Percentiles rank a stretch among this genome's conserved stretches.
These are phyloP conservation scores for Comarum palustre DNA, from an alignment of 306 rosid genomes.

Conservation along the genomic window DNA sequence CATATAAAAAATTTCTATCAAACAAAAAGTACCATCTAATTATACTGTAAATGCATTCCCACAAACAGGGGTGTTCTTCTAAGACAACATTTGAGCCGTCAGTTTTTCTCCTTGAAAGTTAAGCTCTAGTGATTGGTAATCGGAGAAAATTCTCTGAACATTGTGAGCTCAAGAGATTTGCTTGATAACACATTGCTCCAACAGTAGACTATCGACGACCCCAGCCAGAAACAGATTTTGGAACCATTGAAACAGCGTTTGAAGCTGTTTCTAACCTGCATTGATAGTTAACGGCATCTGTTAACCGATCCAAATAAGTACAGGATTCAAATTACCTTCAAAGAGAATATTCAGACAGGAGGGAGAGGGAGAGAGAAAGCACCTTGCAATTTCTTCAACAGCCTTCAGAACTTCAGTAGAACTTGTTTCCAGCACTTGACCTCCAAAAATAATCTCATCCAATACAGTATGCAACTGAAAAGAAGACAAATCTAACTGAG, in stretches of 20 bases:
- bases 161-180: neutral
- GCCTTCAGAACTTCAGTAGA: conserved; percentile 83
- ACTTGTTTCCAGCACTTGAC: conserved; percentile 88
- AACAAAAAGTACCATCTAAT: neutral
- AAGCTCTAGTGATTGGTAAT: neutral
- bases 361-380: conserved; percentile 22
- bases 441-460: conserved; percentile 87
- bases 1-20: neutral
- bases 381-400: conserved; percentile 84
- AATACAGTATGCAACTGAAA: conserved; percentile 72
- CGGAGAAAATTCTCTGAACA: neutral
- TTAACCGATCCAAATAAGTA: neutral
- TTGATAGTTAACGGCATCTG: neutral
- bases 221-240: conserved; percentile 85
- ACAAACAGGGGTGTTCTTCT: neutral
- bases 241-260: conserved; percentile 66
- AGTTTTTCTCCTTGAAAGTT: neutral
- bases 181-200: neutral
- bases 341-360: neutral
- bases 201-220: conserved; percentile 44
- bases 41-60: neutral
- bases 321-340: neutral
- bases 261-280: conserved; percentile 82
- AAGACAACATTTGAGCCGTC: neutral
- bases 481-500: conserved; percentile 17